Evolutionary conservation across 306 rosid genomes (phyloP), one percentile per base, ranked within the genome.

Genomic region (Acacia confusa): DNA sequence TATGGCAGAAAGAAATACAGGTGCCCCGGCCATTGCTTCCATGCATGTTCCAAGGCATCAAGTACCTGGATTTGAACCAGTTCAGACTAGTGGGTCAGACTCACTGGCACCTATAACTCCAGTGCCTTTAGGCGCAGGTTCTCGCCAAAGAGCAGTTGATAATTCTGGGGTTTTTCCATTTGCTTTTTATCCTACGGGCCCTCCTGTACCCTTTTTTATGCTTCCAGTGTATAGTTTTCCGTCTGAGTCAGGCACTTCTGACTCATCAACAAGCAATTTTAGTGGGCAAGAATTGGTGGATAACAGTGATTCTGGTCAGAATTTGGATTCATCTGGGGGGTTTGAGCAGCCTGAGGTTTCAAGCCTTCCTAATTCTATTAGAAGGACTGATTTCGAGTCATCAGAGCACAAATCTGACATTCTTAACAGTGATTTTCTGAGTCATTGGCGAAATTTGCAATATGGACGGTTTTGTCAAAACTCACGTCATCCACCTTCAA

Each of bases 201-300:
- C 97, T 40, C 97, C 96, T 1, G 88, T 93, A 67, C 97, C 97
- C 27, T 88, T 93, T 82, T 72, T 93, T 22, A 89, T 92, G 93
- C 87, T 91, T 87, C 94, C 92, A 12, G 36, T 85, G 6, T 89
- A 91, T 84, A 87, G 91, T 84, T 82, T 85, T 76, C 91, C 89
- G 1, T 55, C 90, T 10, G 92, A 91, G n/a, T 30, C 89, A 11
- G 93, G 90, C 74, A 83, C 83, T 68, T 84, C 96, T 60, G 89
- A 84, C 74, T 82, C 88, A 75, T 79, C 90, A 66, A 70, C 88
- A 9, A 88, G 86, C 70, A 85, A 87, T 72, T 80, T 89, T 60
- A 79, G 82, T 55, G 88, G 82, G 80, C 92, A 89, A 58, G 94
- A 84, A 72, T 85, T 76, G 74, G 67, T 63, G 36, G 89, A 88